These are phyloP conservation scores for Neurospora sp. DNA, from an alignment of 495 filamentous ascomycete genomes.

Conservation along the genomic window DNA sequence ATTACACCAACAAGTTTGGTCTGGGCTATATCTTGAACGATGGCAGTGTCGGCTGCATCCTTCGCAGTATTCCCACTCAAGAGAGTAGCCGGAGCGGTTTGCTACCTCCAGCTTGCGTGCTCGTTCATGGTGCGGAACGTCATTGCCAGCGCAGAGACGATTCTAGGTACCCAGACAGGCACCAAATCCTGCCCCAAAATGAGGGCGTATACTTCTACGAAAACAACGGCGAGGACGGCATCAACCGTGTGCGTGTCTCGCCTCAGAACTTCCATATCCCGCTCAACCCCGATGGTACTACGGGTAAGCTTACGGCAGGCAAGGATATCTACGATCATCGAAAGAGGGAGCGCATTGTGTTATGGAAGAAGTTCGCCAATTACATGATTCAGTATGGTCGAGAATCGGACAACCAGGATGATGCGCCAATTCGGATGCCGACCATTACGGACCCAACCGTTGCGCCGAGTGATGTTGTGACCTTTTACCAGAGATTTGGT, in stretches of 20 bases:
- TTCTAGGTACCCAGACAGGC: conserved; percentile 44
- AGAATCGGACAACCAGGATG: conserved; percentile 40
- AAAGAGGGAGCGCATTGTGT: conserved; percentile 60
- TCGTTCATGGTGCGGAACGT: conserved; percentile 56
- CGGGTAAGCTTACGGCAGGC: conserved; percentile 42
- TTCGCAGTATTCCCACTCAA: conserved; percentile 42
- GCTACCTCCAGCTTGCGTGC: conserved; percentile 53
- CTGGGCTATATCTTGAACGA: conserved; percentile 79
- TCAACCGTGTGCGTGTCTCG: conserved; percentile 51
- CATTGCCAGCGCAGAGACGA: conserved; percentile 47
- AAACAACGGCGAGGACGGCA: conserved; percentile 54
- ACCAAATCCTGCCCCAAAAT: conserved; percentile 55
- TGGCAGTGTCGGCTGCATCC: conserved; percentile 73
- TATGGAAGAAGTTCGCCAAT: conserved; percentile 88
- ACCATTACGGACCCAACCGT: conserved; percentile 36
- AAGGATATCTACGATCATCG: conserved; percentile 52
- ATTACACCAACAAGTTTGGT: conserved; percentile 85
- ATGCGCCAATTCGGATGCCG: conserved; percentile 36
- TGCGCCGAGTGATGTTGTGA: conserved; percentile 54
- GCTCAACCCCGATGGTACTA: conserved; percentile 39
- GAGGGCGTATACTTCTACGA: conserved; percentile 71
- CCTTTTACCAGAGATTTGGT: conserved; percentile 81
- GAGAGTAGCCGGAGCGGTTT: conserved; percentile 40
- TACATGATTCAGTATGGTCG: conserved; percentile 71
- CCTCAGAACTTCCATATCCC: conserved; percentile 49